Conservation (phyloP, 1,284 basidiomycete genomes). For the Rhizoctonia solani region DNA sequence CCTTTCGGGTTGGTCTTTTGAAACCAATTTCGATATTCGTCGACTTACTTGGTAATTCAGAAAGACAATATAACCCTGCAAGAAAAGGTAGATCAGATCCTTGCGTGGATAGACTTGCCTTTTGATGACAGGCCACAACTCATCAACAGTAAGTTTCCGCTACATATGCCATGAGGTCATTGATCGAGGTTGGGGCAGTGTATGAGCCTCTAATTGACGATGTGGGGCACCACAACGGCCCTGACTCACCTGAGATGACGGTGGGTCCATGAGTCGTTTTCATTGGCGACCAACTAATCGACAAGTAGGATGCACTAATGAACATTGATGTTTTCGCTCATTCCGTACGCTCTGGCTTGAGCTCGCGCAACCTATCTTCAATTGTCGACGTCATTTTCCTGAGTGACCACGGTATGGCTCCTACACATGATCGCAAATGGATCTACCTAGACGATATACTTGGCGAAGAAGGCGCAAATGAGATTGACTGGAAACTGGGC, state of each 20-base stretch:
- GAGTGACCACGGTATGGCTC: constrained; percentile 92
- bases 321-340: constrained; percentile 77
- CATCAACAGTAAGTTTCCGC: constrained; percentile 62
- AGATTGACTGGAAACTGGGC: constrained; percentile 74
- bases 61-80: constrained; percentile 65
- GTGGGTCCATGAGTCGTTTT: constrained; percentile 49
- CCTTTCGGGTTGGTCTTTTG: constrained; percentile 61
- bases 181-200: constrained; percentile 51
- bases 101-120: constrained; percentile 76
- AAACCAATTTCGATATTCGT: background rate
- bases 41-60: constrained; percentile 32
- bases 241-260: constrained; percentile 71
- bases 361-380: constrained; percentile 72
- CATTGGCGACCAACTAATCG: background rate
- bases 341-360: constrained; percentile 64
- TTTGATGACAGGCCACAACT: constrained; percentile 72
- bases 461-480: constrained; percentile 63
- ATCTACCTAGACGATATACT: constrained; percentile 84
- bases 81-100: constrained; percentile 73
- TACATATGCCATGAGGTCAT: constrained; percentile 15
- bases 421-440: constrained; percentile 73
- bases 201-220: constrained; percentile 81
- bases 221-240: constrained; percentile 79
- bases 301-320: constrained; percentile 61
- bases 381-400: constrained; percentile 90